A percentile compares a stretch with the other conserved stretches of the same genome.
Conservation (phyloP, 2,329 filamentous ascomycete species). For the Laburnicola sp. region DNA sequence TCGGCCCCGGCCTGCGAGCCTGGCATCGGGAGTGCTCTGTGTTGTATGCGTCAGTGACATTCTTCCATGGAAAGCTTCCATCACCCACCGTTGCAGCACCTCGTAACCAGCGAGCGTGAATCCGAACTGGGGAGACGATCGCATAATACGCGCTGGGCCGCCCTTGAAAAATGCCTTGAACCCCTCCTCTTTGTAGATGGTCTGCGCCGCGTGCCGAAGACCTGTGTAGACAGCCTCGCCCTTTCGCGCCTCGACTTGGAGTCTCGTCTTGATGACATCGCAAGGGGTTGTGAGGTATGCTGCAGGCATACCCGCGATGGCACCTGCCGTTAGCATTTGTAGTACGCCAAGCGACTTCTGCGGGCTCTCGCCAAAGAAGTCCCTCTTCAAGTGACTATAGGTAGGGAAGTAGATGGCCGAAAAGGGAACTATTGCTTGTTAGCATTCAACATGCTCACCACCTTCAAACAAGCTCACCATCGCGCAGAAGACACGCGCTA, state of each 20-base stretch:
- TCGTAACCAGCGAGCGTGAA: conserved; percentile 97
- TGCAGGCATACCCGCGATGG: conserved; percentile 67
- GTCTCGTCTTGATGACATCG: conserved; percentile 98
- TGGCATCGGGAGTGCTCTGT: conserved; percentile 70
- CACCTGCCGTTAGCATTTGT: conserved; percentile 90
- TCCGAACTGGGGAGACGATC: conserved; percentile 95
- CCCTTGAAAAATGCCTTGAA: conserved; percentile 99
- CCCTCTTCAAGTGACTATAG: conserved; percentile 91
- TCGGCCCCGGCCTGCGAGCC: conserved; percentile 59
- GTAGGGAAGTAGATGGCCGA: conserved; percentile 98
- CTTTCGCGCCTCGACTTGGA: conserved; percentile 97
- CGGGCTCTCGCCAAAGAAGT: conserved; percentile 86
- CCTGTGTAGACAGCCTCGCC: conserved; percentile 87
- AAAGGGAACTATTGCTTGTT: conserved; percentile 69
- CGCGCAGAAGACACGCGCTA: conserved; percentile 88
- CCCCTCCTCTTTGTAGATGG: conserved; percentile 86
- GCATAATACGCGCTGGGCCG: conserved; percentile 89
- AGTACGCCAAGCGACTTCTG: conserved; percentile 87
- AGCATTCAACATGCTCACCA: conserved; percentile 12
- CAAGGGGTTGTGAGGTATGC: conserved; percentile 92
- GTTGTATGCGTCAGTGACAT: not conserved
- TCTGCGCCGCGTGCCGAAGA: conserved; percentile 80
- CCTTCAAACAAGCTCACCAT: conserved; percentile 50
- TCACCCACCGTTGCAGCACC: conserved; percentile 69
- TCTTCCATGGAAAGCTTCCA: not conserved